These are phyloP conservation scores for Geopyxis carbonaria DNA, from an alignment of 495 filamentous ascomycete genomes.

Conservation along the genomic window DNA sequence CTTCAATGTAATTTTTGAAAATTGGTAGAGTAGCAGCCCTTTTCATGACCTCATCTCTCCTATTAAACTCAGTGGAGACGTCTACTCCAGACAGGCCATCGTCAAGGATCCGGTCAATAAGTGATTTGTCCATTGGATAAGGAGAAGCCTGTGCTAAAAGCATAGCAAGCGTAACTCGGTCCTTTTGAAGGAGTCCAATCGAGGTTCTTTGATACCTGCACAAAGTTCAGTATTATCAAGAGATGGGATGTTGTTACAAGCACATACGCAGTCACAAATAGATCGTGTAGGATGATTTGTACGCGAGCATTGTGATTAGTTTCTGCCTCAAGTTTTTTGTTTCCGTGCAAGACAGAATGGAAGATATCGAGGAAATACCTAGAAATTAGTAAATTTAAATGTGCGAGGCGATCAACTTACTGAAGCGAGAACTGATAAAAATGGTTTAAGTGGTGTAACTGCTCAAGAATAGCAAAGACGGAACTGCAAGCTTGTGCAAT, in stretches of 20 bases:
- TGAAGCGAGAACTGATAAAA: conserved; percentile 99
- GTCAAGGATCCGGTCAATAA: conserved; percentile 77
- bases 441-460: conserved; percentile 95
- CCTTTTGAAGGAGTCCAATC: conserved; percentile 80
- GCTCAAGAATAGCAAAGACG: conserved; percentile 89
- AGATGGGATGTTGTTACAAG: not conserved
- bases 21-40: conserved; percentile 48
- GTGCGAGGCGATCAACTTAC: conserved; percentile 12
- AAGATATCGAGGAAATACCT: conserved; percentile 91
- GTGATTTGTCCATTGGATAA: conserved; percentile 75
- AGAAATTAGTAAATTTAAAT: not conserved
- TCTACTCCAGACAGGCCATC: conserved; percentile 58
- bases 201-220: conserved; percentile 66
- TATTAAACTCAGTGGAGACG: conserved; percentile 48
- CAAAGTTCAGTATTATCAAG: not conserved
- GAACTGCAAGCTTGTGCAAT: conserved; percentile 90
- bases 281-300: conserved; percentile 69
- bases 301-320: conserved; percentile 59
- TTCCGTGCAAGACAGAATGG: conserved; percentile 71
- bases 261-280: conserved; percentile 58
- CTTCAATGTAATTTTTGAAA: conserved; percentile 56
- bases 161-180: conserved; percentile 87
- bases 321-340: conserved; percentile 53
- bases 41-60: conserved; percentile 50
- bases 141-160: conserved; percentile 86